These are phyloP conservation scores for Ustilago trichophora DNA, from an alignment of 1,284 basidiomycete species.

Conservation along the genomic window DNA sequence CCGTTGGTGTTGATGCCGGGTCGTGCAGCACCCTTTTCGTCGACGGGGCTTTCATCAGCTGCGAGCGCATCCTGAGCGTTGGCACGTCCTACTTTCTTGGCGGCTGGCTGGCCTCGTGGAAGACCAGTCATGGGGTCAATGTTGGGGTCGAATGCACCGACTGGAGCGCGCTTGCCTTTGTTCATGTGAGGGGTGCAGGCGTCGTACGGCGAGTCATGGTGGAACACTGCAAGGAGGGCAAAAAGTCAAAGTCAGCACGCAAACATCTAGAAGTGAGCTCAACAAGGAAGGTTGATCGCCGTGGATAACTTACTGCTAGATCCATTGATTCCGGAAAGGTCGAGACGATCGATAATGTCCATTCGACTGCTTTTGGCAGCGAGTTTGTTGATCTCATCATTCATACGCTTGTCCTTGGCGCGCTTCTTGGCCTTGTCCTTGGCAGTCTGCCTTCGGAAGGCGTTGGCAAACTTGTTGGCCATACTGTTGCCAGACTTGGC, in stretches of 20 bases:
- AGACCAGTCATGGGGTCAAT: conserved; percentile 61
- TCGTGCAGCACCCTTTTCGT: conserved; percentile 26
- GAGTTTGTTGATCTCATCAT: conserved; percentile 46
- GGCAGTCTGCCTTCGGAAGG: conserved; percentile 50
- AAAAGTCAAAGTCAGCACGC: too few species aligned
- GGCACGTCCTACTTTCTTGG: conserved; percentile 8
- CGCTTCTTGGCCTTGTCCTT: conserved; percentile 55
- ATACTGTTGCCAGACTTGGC: conserved; percentile 32
- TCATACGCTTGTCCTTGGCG: conserved; percentile 49
- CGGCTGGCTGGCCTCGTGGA: conserved; percentile 25
- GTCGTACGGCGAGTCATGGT: conserved; percentile 66
- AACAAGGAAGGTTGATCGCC: background rate
- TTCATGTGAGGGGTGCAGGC: conserved; percentile 63
- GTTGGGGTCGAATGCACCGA: conserved; percentile 61
- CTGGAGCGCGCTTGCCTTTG: conserved; percentile 53
- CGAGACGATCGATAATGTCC: conserved; percentile 65
- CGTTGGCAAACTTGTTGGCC: conserved; percentile 52
- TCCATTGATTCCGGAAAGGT: conserved; percentile 60
- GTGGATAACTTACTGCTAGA: conserved; percentile 44
- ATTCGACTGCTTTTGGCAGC: conserved; percentile 46
- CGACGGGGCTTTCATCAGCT: conserved; percentile 11
- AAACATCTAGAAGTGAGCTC: background rate
- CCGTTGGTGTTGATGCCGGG: conserved; percentile 27
- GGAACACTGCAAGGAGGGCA: conserved; percentile 42
- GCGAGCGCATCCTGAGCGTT: background rate